phyloP scores from a whole-genome alignment of 2,329 filamentous ascomycete species.

The Fusarium dimerum region DNA sequence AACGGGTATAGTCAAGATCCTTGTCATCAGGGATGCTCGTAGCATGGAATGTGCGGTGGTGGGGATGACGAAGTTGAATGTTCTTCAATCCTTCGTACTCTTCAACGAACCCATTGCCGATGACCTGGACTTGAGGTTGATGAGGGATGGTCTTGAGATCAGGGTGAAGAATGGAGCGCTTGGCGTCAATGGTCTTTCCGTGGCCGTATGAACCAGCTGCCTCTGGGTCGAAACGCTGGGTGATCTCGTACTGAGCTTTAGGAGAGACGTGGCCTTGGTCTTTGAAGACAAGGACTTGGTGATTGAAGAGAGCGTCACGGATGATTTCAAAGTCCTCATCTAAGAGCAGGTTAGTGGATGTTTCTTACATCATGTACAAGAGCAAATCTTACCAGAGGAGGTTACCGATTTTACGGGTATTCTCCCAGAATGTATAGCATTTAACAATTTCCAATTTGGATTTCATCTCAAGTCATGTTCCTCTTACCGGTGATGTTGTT shows the following conservation, averaged over 20 bases:
- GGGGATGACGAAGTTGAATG: constrained; percentile 70
- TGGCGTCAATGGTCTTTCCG: constrained; percentile 69
- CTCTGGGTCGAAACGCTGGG: constrained; percentile 70
- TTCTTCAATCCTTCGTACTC: constrained; percentile 71
- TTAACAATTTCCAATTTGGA: constrained; percentile 2
- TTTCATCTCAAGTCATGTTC: background rate
- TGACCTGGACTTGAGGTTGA: constrained; percentile 74
- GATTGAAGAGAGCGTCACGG: constrained; percentile 63
- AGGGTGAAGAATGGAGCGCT: constrained; percentile 69
- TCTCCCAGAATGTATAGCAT: constrained; percentile 41
- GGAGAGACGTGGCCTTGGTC: constrained; percentile 64
- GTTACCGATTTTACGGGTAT: constrained; percentile 63
- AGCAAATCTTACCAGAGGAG: constrained; percentile 51
- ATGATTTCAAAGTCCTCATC: constrained; percentile 67
- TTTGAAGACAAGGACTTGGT: constrained; percentile 73
- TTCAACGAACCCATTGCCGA: constrained; percentile 71
- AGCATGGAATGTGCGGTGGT: constrained; percentile 76
- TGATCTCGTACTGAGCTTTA: constrained; percentile 73
- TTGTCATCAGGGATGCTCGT: constrained; percentile 57
- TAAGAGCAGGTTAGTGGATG: constrained; percentile 30
- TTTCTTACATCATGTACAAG: background rate
- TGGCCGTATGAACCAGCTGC: constrained; percentile 69
- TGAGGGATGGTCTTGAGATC: constrained; percentile 80
- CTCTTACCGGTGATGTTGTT: constrained; percentile 63
- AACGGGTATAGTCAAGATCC: constrained; percentile 53